Conservation (phyloP, 352 stramenopile genomes). For the Pythium folliculosum region DNA sequence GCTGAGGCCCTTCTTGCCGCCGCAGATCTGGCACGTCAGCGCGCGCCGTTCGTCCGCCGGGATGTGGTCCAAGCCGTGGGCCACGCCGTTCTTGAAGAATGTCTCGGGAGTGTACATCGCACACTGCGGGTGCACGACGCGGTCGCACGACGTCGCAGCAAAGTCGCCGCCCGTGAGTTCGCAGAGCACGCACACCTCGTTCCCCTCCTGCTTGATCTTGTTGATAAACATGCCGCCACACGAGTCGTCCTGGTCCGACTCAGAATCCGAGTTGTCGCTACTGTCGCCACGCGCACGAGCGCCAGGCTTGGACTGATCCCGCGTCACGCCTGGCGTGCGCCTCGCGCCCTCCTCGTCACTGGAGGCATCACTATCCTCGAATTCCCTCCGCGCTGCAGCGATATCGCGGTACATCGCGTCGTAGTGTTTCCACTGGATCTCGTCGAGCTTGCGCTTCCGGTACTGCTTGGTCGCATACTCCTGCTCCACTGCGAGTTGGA, state of each 20-base stretch:
- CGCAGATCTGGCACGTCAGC: constrained; percentile 66
- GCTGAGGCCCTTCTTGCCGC: constrained; percentile 62
- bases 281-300: constrained; percentile 15
- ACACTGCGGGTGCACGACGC: constrained; percentile 75
- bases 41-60: constrained; percentile 42
- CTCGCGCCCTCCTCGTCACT: constrained; percentile 31
- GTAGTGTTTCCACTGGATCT: constrained; percentile 60
- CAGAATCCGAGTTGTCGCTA: constrained; percentile 35
- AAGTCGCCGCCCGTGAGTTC: constrained; percentile 79
- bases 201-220: constrained; percentile 70
- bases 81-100: constrained; percentile 72
- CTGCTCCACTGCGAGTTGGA: constrained; percentile 41
- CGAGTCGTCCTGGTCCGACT: constrained; percentile 56
- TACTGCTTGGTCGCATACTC: constrained; percentile 60
- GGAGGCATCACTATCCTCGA: constrained; percentile 57
- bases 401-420: constrained; percentile 75
- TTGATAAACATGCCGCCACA: constrained; percentile 80
- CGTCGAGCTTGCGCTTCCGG: constrained; percentile 42
- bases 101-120: constrained; percentile 86
- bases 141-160: constrained; percentile 57
- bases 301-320: constrained; percentile 11
- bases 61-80: constrained; percentile 61
- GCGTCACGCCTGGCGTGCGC: background rate
- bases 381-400: constrained; percentile 37
- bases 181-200: constrained; percentile 71